Evolutionary conservation across 2,329 filamentous ascomycete genomes (phyloP), one percentile per base, ranked within the genome.

Genomic region (Cercospora zeina): DNA sequence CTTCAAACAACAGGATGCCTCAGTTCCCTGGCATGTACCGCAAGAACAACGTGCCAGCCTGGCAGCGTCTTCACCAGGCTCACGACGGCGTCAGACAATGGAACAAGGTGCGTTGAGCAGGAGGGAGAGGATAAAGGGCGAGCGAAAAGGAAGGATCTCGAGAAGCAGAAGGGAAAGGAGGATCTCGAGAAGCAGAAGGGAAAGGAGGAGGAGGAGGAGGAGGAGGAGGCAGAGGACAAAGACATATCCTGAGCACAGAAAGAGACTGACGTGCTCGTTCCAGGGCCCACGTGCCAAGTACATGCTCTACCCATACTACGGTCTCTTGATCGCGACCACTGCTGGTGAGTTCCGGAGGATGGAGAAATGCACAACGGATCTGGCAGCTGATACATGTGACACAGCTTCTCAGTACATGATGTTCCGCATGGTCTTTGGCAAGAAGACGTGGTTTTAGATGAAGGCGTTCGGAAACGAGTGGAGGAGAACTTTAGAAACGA

Each of bases 11-110:
- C 31, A 51, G 50, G 11, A 42, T 64, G 58, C 65, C 65, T 58
- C 45, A 49, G 51, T 71, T 73, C 70, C 74, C 75, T 24, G 74
- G 74, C 56, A 71, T 91, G 80, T 81, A 90, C 84, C 87, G 87
- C 77, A 83, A 85, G 76, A 93, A 93, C 85, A 85, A 83, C 73
- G 89, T 93, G 72, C 88, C 89, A 61, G 73, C 89, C 75, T 83
- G 89, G 80, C 90, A 93, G 83, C 83, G 85, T 74, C 79, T 85
- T 71, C 91, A 90, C 82, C 89, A 92, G 81, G 80, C 83, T 68
- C 87, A 90, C 71, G 89, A 89, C 78, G 85, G 84, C 72, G 78
- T 86, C 69, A 86, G 90, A 73, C 78, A 90, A 76, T 93, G 90
- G 89, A 81, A 85, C 78, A 91, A 92, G 79, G 89, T 93, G 83